A percentile compares a stretch with the other conserved stretches of the same genome.
These are phyloP conservation scores for Suillus discolor DNA, from an alignment of 768 basidiomycete species.

Conservation along the genomic window DNA sequence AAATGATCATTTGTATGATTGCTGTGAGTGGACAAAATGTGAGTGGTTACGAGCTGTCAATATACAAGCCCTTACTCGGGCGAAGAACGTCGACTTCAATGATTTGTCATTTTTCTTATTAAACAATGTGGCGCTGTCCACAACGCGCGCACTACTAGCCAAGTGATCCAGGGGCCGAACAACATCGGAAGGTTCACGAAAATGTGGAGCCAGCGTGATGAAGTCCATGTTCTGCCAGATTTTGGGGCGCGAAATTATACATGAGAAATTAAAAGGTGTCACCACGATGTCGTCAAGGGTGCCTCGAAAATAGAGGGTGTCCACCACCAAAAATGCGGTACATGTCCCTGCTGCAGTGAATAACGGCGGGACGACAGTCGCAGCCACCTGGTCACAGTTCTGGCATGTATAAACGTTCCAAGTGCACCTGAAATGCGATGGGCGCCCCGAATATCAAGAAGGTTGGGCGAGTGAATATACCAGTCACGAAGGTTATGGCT, in stretches of 20 bases:
- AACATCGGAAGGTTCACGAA: conserved; percentile 43
- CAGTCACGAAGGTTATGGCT: conserved; percentile 28
- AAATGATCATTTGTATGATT: conserved; percentile 31
- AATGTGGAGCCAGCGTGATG: conserved; percentile 43
- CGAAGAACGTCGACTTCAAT: conserved; percentile 19
- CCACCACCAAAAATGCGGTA: conserved; percentile 25
- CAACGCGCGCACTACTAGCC: conserved; percentile 20
- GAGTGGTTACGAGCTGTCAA: not conserved
- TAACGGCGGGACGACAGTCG: conserved; percentile 21
- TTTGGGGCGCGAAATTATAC: conserved; percentile 39
- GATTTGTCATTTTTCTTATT: conserved; percentile 11
- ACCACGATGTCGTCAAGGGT: conserved; percentile 23
- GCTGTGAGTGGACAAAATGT: conserved; percentile 23
- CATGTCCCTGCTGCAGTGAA: conserved; percentile 21
- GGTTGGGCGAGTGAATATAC: conserved; percentile 38
- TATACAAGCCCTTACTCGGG: conserved; percentile 17
- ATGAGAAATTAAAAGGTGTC: conserved; percentile 40
- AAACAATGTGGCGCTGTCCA: not conserved
- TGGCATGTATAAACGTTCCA: conserved; percentile 12
- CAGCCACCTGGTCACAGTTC: conserved; percentile 14
- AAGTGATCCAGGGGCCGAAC: conserved; percentile 36
- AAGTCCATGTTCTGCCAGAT: conserved; percentile 41
- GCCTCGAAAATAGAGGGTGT: conserved; percentile 37
- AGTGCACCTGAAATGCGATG: conserved; percentile 29
- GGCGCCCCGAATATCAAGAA: conserved; percentile 37